A percentile compares a stretch with the other conserved stretches of the same genome.
phyloP scores from a whole-genome alignment of 208 protist species.

The Trypanosomatidae sp. region DNA sequence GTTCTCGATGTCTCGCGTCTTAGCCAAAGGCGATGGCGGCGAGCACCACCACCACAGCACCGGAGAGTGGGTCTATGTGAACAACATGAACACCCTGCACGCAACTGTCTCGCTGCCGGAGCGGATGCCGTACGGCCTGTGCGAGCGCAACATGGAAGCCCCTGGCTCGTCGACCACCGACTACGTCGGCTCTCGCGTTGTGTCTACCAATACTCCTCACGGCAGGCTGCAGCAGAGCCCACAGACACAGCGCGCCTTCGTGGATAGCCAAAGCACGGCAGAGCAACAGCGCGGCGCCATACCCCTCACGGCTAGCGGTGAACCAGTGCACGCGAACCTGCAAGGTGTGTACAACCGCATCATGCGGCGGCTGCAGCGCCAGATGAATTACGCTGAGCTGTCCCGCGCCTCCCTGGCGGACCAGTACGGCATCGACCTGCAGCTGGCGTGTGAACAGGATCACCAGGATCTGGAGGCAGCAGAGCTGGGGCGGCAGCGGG shows the following conservation, averaged over 20 bases:
- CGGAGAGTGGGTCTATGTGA: constrained; percentile 64
- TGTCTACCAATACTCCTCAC: neutral
- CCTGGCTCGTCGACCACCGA: neutral
- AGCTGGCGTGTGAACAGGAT: constrained; percentile 24
- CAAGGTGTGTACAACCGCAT: constrained; percentile 79
- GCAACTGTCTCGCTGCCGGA: constrained; percentile 54
- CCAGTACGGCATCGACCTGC: constrained; percentile 63
- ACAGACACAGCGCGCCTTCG: neutral
- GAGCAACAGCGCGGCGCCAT: neutral
- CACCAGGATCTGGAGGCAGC: constrained; percentile 2
- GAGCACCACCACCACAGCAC: constrained; percentile 4
- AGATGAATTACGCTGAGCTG: constrained; percentile 82
- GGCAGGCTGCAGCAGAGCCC: neutral
- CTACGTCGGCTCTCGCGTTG: neutral
- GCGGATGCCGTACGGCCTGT: constrained; percentile 17
- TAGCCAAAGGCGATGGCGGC: constrained; percentile 16
- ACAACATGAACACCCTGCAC: constrained; percentile 83
- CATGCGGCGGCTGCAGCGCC: constrained; percentile 79
- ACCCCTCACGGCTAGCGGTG: constrained; percentile 9
- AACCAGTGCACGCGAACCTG: constrained; percentile 65
- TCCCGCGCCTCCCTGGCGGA: constrained; percentile 43
- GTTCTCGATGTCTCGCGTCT: constrained; percentile 8
- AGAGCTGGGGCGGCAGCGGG: neutral
- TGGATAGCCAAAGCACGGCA: neutral
- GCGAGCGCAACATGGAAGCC: constrained; percentile 5